Conservation (phyloP, 2,329 filamentous ascomycete genomes). For the Botrytis tulipae region DNA sequence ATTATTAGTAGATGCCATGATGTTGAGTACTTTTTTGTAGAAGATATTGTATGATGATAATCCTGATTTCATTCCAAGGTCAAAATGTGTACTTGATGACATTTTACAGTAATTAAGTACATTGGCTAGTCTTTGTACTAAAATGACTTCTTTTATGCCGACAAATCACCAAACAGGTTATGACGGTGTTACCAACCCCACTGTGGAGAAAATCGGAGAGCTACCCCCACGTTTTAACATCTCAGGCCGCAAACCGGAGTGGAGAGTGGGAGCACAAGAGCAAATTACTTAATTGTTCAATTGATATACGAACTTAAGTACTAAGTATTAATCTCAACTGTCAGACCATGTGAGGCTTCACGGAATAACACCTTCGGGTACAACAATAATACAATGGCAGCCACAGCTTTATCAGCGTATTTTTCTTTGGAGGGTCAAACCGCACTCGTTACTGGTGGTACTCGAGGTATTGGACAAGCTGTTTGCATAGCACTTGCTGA, state of each 20-base stretch:
- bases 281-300: not conserved
- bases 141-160: not conserved
- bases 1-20: conserved; percentile 19
- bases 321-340: not conserved
- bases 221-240: not conserved
- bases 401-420: conserved; percentile 29
- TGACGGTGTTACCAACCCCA: conserved; percentile 1
- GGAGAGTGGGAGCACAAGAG: not conserved
- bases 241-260: conserved; percentile 1
- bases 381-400: conserved; percentile 27
- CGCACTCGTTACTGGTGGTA: conserved; percentile 42
- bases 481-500: conserved; percentile 42
- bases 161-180: not conserved
- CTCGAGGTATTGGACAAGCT: conserved; percentile 42
- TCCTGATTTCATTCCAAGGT: not conserved
- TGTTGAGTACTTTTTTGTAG: not conserved
- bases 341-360: conserved; percentile 2
- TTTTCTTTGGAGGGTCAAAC: conserved; percentile 42
- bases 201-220: not conserved
- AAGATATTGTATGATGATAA: not conserved
- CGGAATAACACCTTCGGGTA: not conserved
- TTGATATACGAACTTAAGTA: not conserved
- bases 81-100: not conserved
- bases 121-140: not conserved
- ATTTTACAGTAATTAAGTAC: not conserved